Percentiles rank a stretch among this genome's conserved stretches.
These are phyloP conservation scores for Bretschneidera sinensis DNA, from an alignment of 345 rosid genomes.

Conservation along the genomic window DNA sequence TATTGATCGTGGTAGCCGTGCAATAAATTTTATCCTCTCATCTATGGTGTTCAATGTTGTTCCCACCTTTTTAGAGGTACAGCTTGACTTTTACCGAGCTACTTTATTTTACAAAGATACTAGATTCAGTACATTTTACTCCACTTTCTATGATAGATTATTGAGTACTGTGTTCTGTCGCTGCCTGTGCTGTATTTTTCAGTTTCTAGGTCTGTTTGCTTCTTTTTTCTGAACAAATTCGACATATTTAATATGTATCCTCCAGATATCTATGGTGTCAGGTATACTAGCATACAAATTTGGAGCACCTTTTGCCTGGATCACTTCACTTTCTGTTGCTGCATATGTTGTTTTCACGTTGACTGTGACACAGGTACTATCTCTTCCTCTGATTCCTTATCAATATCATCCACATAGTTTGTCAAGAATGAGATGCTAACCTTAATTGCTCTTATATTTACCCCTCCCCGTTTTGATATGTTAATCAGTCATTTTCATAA, in stretches of 20 bases:
- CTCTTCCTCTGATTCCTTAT: conserved; percentile 11
- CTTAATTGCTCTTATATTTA: too few relatives aligned
- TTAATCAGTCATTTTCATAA: background rate
- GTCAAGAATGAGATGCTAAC: background rate
- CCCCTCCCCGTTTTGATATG: background rate
- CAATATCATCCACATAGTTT: background rate
- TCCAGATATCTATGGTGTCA: conserved; percentile 95
- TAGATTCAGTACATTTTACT: conserved; percentile 1
- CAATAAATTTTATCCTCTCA: conserved; percentile 89
- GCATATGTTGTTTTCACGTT: conserved; percentile 79
- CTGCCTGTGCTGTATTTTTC: conserved; percentile 3
- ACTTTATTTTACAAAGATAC: conserved; percentile 2
- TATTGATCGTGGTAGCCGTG: conserved; percentile 99
- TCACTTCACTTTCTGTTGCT: conserved; percentile 89
- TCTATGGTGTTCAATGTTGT: conserved; percentile 95
- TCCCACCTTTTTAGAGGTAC: conserved; percentile 93
- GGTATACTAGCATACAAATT: conserved; percentile 92
- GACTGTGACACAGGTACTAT: conserved; percentile 79
- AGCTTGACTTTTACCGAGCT: conserved; percentile 13
- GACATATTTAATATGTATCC: conserved; percentile 40
- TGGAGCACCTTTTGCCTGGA: conserved; percentile 98
- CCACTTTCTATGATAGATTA: conserved; percentile 3
- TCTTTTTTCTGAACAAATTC: conserved; percentile 19
- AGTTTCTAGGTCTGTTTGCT: conserved; percentile 14
- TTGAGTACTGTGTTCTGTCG: background rate